Evolutionary conservation across 1,284 basidiomycete genomes (phyloP), one percentile per base, ranked within the genome.

Genomic region (Schizophyllum commune): DNA sequence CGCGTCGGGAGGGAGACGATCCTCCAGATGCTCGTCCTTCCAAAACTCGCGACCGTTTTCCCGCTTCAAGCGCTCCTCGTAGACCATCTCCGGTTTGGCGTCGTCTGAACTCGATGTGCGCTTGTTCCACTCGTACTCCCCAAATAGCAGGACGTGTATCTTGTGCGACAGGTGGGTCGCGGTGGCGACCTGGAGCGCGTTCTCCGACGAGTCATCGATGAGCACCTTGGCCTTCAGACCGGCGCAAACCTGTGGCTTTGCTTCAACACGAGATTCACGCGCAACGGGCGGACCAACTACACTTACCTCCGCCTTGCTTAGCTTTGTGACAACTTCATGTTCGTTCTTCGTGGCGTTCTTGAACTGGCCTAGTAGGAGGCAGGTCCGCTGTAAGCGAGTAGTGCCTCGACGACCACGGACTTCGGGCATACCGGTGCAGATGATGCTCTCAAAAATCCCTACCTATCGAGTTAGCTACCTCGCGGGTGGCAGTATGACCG

Each of bases 161-260:
- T 79, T 71, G 47, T 68, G 66, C 52, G 11, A 55, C 4, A 54
- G 6, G 52, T 54, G 52, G 21, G 61, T 69, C 51, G 76, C 72
- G 20, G 69, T 75, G 0, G 79, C 78, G 62, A 84, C 84, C 60
- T 84, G 79, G 13, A 89, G 67, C 17, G 87, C 87, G 71, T 93
- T 92, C 72, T 92, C 91, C 39, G 85, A 70, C 3, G 88, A 90
- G 74, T 93, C 91, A 73, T 93, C 91, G 61, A 92, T 84, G 58
- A 92, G 74, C 52, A 92, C 71, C 56, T 79, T 75, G 17, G 89
- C 87, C 22, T 79, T 77, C 15, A 91, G 74, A 63, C 82, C 79
- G 58, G 81, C 73, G 69, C 89, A 89, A 55, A 89, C 82, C 85
- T 88, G 62, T 13, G 52, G 47, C 20, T 21, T 19, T 32, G 57